These are phyloP conservation scores for Epithemia pelagica DNA, from an alignment of 108 stramenopile genomes.

Conservation along the genomic window DNA sequence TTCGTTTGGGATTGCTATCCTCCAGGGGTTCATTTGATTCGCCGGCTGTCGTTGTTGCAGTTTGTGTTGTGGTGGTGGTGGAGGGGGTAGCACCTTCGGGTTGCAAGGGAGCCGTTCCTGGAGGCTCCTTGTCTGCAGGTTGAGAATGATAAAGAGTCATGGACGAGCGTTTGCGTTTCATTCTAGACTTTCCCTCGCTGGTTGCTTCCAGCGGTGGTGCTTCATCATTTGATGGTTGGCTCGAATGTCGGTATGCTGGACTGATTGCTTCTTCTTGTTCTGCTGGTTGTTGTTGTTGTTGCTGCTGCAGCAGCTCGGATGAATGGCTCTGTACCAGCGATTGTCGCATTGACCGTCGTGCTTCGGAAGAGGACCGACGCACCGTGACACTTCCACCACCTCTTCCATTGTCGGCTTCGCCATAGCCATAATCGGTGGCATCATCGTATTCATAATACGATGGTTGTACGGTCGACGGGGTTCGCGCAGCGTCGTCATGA, in stretches of 20 bases:
- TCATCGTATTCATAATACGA: no score
- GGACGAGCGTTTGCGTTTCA: no score
- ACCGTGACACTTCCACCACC: background rate
- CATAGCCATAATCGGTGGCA: background rate
- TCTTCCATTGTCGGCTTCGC: background rate
- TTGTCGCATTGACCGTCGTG: background rate
- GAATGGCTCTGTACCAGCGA: background rate
- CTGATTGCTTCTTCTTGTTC: background rate
- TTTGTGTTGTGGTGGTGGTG: background rate
- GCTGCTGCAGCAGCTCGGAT: background rate
- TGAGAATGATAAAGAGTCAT: no score
- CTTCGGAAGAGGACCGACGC: background rate
- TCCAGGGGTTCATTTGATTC: no score
- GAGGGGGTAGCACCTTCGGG: background rate
- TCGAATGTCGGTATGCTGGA: background rate
- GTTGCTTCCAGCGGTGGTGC: no score
- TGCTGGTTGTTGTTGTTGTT: background rate
- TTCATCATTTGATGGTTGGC: no score
- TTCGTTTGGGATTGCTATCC: conserved; percentile 3
- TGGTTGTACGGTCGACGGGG: no score
- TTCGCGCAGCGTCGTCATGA: no score
- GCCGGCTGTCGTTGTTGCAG: background rate
- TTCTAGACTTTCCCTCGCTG: no score
- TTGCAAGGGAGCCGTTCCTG: background rate
- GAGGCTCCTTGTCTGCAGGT: no score